Evolutionary conservation across 495 filamentous ascomycete species (phyloP), one percentile per base, ranked within the genome.

Genomic region (Hypomontagnella submonticulosa): DNA sequence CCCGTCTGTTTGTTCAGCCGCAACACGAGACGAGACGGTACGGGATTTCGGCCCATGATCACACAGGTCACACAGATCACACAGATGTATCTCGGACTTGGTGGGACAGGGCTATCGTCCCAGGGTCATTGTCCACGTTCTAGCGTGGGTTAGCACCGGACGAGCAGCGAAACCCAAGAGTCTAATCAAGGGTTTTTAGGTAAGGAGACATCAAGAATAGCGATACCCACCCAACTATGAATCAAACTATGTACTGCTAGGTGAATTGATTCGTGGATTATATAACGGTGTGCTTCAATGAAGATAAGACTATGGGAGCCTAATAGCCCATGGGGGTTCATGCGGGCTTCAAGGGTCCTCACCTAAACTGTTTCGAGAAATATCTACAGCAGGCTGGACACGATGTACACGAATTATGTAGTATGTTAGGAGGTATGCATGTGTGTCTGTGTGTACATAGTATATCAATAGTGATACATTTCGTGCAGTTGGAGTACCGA

Each of bases 401-500:
- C 23, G 23, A 6, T 27, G 23, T 27, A 27, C 23, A 27, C 6
- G 23, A 27, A 27, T 27, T 27, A 27, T 27, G n/a, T 27, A 27
- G 23, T 27, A 27, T 27, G 23, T 27, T 27, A 27, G 23, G 9
- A 50, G 18, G 15, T 50, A 50, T 55, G 7, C 19, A 43, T 13
- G 33, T 37, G 16, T 4, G n/a, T 52, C 51, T 27, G 19, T 12
- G 32, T 15, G 18, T 5, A 30, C 23, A 38, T 43, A 60, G 44
- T 50, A 42, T 57, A 27, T 49, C 43, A 48, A 51, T 51, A 56
- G 49, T 42, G 43, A 51, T 30, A 33, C 48, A 68, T 63, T 63
- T 50, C 59, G 65, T 68, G 59, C 65, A 68, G 58, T 61, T 32
- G 37, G 36, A 56, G 63, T 66, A 66, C 63, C 63, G 63, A 55